Evolutionary conservation across 2,329 filamentous ascomycete genomes (phyloP), one percentile per base, ranked within the genome.

Genomic region (Ceratocystis alfenasii): DNA sequence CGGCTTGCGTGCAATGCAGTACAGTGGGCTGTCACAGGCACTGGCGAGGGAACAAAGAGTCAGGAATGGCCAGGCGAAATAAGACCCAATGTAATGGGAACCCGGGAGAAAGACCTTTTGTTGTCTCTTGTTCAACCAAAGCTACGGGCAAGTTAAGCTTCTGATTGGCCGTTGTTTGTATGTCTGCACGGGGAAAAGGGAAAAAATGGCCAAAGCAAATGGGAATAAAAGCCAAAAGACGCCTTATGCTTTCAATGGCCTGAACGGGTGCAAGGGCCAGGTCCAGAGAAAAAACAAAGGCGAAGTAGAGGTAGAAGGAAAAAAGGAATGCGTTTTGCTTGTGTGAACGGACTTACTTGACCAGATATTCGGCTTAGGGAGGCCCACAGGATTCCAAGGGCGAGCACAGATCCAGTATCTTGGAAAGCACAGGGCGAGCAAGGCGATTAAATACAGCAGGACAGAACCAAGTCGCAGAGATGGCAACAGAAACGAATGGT

Each of bases 301-400:
- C 33, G 33, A 36, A 36, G 10, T 10, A 36, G 33, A 36, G 33
- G 33, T 12, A 12, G 33, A 36, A 36, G 33, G 33, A 36, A 36
- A 36, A 36, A 36, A 36, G 33, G 33, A 36, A 36, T 36, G 8
- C 3, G 33, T 36, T 36, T 36, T 36, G n/a, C 1, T n/a, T 50
- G 46, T 7, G 15, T 59, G 53, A 7, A 7, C 25, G 17, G 53
- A 59, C 53, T 59, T 59, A 59, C 53, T 30, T 30, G 53, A 33
- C 53, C 53, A 59, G 33, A 59, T 59, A 33, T 33, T 59, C 28
- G 53, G 53, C 53, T 59, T 33, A 36, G 53, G 25, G 28, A 59
- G 53, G 28, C 53, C 8, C 28, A 59, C 53, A 59, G 53, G 53
- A 59, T 59, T 59, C 15, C 53, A 59, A 59, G 53, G 53, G 53